phyloP scores from a whole-genome alignment of 345 rosid species.

The Linum tenue region DNA sequence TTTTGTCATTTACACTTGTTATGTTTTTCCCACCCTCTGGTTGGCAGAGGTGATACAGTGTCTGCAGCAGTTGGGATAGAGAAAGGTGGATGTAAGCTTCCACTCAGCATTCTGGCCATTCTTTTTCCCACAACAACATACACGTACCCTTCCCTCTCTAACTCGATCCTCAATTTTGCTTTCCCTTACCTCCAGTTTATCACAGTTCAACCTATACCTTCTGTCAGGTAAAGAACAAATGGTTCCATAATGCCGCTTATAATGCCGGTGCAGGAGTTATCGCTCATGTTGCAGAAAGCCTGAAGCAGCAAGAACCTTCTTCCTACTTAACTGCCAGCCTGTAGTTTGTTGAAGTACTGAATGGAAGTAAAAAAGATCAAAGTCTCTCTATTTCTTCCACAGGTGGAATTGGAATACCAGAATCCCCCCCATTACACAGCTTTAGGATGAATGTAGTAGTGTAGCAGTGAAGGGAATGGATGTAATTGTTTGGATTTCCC shows the following conservation, averaged over 20 bases:
- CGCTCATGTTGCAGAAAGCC: conserved; percentile 87
- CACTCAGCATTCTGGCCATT: conserved; percentile 90
- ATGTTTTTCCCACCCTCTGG: background rate
- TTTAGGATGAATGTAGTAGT: too few species aligned
- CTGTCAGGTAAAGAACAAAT: conserved; percentile 74
- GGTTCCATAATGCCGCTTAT: conserved; percentile 37
- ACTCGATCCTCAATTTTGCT: background rate
- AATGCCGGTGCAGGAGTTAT: conserved; percentile 79
- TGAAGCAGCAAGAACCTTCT: conserved; percentile 68
- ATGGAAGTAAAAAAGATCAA: too few species aligned
- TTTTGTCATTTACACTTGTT: background rate
- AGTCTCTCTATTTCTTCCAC: too few species aligned
- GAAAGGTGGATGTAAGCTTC: conserved; percentile 91
- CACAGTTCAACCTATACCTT: background rate
- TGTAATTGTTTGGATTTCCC: too few species aligned
- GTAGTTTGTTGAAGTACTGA: conserved; percentile 18
- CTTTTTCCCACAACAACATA: conserved; percentile 85
- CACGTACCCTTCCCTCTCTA: conserved; percentile 38
- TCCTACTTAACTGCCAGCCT: conserved; percentile 49
- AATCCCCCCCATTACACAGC: too few species aligned
- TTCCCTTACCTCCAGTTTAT: background rate
- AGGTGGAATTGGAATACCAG: too few species aligned
- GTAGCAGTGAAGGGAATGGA: too few species aligned
- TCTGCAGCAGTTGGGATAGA: conserved; percentile 84
- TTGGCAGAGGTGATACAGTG: conserved; percentile 84